Evolutionary conservation across 2,329 filamentous ascomycete genomes (phyloP), one percentile per base, ranked within the genome.

Genomic region (Zopfia rhizophila): DNA sequence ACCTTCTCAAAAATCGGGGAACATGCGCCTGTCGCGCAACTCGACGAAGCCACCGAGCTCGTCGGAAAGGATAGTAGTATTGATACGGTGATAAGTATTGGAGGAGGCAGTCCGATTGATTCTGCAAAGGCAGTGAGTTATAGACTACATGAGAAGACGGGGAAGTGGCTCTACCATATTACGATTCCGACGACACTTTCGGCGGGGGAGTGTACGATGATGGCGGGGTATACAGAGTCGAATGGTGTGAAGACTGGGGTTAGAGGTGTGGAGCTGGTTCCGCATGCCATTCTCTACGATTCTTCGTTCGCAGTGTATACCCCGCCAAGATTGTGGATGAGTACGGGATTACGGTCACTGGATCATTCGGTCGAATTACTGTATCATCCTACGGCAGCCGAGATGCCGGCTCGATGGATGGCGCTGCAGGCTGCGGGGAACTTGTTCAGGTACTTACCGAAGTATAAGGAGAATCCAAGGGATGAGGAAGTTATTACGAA

Each of bases 71-170:
- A 82, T 49, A 33, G 56, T 2, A 66, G 55, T 23, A 77, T 83
- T 38, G 81, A 83, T 58, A 82, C 80, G 0, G 74, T 84, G 31
- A 79, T 84, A 46, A 75, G 70, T 30, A 75, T 84, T 13, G 81
- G 81, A 5, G 81, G 81, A 12, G 81, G 81, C 21, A 75, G 70
- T 12, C 80, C 81, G 2, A 83, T 84, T 47, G 81, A 83, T 39
- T 63, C 59, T 1, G 56, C 68, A n/a, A 74, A 74, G 53, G 72
- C 69, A 1, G 69, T 73, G 14, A 55, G 47, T 18, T 63, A 72
- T 54, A 61, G 69, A 1, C 45, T 72, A 24, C 63, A 73, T 45
- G 62, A 66, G 17, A 62, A 69, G 42, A 58, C 29, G 4, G 65
- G 68, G 6, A 70, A 62, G 21, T 73, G 52, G 31, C 60, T 74